Conservation (phyloP, 441 rosid species). For the Adansonia madagascariensis region DNA sequence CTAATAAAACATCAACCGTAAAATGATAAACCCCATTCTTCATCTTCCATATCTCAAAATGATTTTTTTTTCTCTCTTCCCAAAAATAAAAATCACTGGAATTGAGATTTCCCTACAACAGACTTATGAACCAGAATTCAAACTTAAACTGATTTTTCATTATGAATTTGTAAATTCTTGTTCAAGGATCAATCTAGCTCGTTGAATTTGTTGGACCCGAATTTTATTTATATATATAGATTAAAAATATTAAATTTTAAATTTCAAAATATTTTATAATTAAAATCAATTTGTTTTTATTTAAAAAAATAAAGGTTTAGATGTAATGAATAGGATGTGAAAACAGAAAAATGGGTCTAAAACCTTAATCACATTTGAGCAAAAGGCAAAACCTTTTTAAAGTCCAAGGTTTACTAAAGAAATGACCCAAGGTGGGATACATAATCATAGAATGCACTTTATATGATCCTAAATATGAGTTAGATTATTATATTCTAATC, state of each 20-base stretch:
- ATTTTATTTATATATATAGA: too few species aligned
- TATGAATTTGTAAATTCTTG: too few species aligned
- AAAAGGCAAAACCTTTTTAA: background rate
- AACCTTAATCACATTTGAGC: background rate
- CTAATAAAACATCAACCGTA: background rate
- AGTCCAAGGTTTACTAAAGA: conserved; percentile 2
- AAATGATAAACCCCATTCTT: background rate
- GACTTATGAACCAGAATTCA: background rate
- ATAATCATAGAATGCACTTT: background rate
- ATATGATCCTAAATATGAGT: background rate
- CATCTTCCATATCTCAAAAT: background rate
- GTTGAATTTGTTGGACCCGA: too few species aligned
- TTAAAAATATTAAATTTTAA: too few species aligned
- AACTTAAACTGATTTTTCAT: background rate
- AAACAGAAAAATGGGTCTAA: background rate
- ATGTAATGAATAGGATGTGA: background rate
- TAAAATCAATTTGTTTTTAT: background rate
- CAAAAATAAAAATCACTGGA: background rate
- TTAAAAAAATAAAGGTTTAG: background rate
- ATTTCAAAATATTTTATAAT: background rate
- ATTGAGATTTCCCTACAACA: background rate
- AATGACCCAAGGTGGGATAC: background rate
- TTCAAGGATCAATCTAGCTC: too few species aligned
- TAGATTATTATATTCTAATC: background rate
- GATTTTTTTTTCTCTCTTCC: background rate